Evolutionary conservation across 345 rosid genomes (phyloP).

Genomic region (Noccaea bulbosa): DNA sequence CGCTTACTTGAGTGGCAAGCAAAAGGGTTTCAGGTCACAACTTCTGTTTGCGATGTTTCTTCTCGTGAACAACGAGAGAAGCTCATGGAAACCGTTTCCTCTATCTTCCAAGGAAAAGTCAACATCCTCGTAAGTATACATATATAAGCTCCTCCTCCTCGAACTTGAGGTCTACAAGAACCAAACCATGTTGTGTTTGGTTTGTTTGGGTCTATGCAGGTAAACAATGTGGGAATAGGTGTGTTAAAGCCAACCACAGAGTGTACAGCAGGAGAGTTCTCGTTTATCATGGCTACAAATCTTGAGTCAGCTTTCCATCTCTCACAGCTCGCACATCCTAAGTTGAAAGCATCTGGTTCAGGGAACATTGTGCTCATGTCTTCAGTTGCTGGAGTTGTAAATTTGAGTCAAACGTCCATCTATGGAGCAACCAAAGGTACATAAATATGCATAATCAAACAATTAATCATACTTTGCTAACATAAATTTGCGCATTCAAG

Average conservation of each 20-base stretch:
- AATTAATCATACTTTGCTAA: background rate
- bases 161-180: background rate
- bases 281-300: slow-evolving; percentile 62
- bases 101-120: slow-evolving; percentile 41
- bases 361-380: slow-evolving; percentile 76
- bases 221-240: slow-evolving; percentile 73
- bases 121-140: slow-evolving; percentile 28
- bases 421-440: slow-evolving; percentile 39
- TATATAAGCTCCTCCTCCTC: background rate
- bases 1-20: slow-evolving; percentile 37
- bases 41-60: slow-evolving; percentile 38
- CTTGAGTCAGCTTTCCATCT: slow-evolving; percentile 78
- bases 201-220: slow-evolving; percentile 39
- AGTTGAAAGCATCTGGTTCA: slow-evolving; percentile 60
- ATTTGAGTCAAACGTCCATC: slow-evolving; percentile 4
- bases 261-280: slow-evolving; percentile 57
- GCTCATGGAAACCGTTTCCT: slow-evolving; percentile 43
- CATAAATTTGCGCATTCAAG: background rate
- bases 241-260: slow-evolving; percentile 61
- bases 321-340: slow-evolving; percentile 70
- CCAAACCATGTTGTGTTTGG: slow-evolving; percentile 13
- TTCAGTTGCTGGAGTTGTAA: slow-evolving; percentile 55
- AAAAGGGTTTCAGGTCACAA: slow-evolving; percentile 32
- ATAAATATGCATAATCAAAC: slow-evolving; percentile 5
- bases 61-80: slow-evolving; percentile 28